Conservation (phyloP, 2,329 filamentous ascomycete genomes). For the Beauveria asiatica region DNA sequence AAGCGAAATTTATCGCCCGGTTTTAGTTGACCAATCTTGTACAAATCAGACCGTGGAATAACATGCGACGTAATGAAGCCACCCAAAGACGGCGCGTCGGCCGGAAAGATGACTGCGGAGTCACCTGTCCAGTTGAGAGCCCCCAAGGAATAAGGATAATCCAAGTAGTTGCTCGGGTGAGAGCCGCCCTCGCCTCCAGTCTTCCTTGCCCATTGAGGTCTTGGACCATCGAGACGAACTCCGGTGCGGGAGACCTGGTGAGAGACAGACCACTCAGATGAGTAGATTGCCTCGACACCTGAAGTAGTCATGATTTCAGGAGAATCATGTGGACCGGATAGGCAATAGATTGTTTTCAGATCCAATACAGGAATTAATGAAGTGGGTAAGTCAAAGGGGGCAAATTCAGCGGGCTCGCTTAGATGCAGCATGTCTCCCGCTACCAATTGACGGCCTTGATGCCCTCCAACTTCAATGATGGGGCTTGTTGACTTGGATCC, state of each 20-base stretch:
- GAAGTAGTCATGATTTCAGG: conserved; percentile 28
- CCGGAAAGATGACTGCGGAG: conserved; percentile 49
- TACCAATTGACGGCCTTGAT: conserved; percentile 47
- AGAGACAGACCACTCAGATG: conserved; percentile 48
- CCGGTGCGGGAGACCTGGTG: conserved; percentile 54
- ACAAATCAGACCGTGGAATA: conserved; percentile 47
- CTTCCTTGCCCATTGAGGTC: conserved; percentile 48
- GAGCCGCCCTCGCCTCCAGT: conserved; percentile 55
- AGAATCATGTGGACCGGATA: conserved; percentile 25
- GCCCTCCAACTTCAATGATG: conserved; percentile 48
- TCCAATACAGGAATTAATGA: conserved; percentile 10
- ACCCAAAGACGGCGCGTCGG: conserved; percentile 52
- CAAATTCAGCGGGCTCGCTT: conserved; percentile 12
- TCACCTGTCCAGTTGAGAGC: conserved; percentile 54
- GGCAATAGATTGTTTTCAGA: conserved; percentile 17
- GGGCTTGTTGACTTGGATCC: conserved; percentile 52
- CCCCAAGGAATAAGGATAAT: conserved; percentile 52
- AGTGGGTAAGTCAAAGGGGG: conserved; percentile 5
- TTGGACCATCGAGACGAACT: conserved; percentile 50
- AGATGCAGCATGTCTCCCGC: conserved; percentile 44
- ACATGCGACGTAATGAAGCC: conserved; percentile 51
- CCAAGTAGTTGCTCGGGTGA: conserved; percentile 51
- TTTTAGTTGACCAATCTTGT: conserved; percentile 54
- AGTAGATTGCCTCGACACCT: conserved; percentile 49
- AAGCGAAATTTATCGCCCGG: conserved; percentile 37